phyloP scores from a whole-genome alignment of 2,329 filamentous ascomycete species.

The Fusarium clavum region DNA sequence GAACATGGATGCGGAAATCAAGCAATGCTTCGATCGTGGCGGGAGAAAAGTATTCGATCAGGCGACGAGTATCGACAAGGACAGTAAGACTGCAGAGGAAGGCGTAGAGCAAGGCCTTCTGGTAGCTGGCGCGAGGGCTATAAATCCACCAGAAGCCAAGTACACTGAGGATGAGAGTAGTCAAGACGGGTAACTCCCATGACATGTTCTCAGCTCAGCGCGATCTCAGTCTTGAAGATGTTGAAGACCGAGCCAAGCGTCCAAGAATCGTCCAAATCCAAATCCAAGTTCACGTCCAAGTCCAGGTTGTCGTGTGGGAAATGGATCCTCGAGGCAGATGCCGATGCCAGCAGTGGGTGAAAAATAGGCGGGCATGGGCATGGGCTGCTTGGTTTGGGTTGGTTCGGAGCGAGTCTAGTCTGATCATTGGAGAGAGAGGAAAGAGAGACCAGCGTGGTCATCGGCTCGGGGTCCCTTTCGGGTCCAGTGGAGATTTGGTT shows the following conservation, averaged over 20 bases:
- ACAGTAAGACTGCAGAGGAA: slow-evolving; percentile 50
- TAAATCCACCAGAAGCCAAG: slow-evolving; percentile 54
- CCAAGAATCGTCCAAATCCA: slow-evolving; percentile 24
- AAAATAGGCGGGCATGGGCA: slow-evolving; percentile 45
- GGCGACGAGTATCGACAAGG: slow-evolving; percentile 49
- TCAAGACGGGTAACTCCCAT: slow-evolving; percentile 57
- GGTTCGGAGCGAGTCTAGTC: background rate
- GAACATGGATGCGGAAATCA: slow-evolving; percentile 59
- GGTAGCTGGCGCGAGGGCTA: slow-evolving; percentile 49
- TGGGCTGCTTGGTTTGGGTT: slow-evolving; percentile 27
- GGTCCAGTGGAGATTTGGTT: slow-evolving; percentile 26
- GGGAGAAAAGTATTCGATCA: slow-evolving; percentile 47
- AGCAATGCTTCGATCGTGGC: slow-evolving; percentile 50
- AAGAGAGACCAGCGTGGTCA: slow-evolving; percentile 28
- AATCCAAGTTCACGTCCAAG: slow-evolving; percentile 18
- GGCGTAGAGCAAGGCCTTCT: slow-evolving; percentile 49
- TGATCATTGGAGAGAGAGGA: background rate
- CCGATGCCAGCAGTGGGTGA: slow-evolving; percentile 45
- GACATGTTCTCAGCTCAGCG: slow-evolving; percentile 58
- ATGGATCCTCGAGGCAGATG: slow-evolving; percentile 38
- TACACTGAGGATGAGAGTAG: slow-evolving; percentile 54
- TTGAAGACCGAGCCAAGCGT: slow-evolving; percentile 41
- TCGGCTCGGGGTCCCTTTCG: slow-evolving; percentile 2
- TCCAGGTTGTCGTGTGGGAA: slow-evolving; percentile 40
- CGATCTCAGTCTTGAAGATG: slow-evolving; percentile 42